phyloP scores from a whole-genome alignment of 2,329 filamentous ascomycete genomes.

The Colletotrichum echinochloae region DNA sequence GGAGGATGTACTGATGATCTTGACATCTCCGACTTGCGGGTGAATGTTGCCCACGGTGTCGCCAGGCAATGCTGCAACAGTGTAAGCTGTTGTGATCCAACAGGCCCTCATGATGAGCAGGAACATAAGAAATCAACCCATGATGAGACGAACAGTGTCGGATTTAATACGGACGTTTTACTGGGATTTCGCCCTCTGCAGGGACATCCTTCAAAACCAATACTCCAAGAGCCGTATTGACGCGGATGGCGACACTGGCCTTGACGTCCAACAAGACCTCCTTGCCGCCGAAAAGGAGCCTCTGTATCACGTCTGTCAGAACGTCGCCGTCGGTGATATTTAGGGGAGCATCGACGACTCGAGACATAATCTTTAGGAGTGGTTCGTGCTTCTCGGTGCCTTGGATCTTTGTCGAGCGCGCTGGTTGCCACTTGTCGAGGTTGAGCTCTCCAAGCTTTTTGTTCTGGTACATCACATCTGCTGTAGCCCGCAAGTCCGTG shows the following conservation, averaged over 20 bases:
- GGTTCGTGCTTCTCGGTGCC: constrained; percentile 68
- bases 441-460: constrained; percentile 85
- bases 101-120: constrained; percentile 20
- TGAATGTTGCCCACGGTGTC: constrained; percentile 61
- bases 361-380: constrained; percentile 78
- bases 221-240: constrained; percentile 84
- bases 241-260: constrained; percentile 84
- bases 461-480: constrained; percentile 83
- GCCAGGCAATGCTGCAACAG: constrained; percentile 66
- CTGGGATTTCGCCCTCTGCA: constrained; percentile 84
- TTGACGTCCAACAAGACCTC: constrained; percentile 79
- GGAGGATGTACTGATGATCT: constrained; percentile 77
- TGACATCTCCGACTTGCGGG: constrained; percentile 78
- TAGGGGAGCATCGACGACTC: constrained; percentile 82
- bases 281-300: constrained; percentile 79
- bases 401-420: constrained; percentile 80
- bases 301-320: constrained; percentile 84
- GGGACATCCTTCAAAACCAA: constrained; percentile 87
- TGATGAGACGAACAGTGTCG: constrained; percentile 55
- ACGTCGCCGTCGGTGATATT: constrained; percentile 84
- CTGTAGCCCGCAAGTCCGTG: constrained; percentile 78
- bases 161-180: constrained; percentile 89
- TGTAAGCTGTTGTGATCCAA: constrained; percentile 49
- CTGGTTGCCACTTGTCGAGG: constrained; percentile 83
- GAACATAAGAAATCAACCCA: constrained; percentile 38